Evolutionary conservation across 495 filamentous ascomycete genomes (phyloP).

Genomic region (Annulohypoxylon moriforme): DNA sequence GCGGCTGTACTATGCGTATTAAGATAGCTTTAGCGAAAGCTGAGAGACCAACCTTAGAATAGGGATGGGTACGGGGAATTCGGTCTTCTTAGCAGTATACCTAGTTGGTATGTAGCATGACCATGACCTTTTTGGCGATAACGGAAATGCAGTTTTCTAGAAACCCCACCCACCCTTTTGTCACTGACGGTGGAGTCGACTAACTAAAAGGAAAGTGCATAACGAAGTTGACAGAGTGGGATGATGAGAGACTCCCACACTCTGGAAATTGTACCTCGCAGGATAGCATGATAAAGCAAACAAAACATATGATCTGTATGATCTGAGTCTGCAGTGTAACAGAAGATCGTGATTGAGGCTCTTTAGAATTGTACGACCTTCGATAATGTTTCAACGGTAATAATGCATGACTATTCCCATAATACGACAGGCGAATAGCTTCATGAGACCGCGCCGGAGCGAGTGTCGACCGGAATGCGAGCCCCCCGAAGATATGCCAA

Average conservation of each 20-base stretch:
- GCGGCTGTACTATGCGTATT: conserved; percentile 16
- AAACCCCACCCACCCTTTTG: background rate
- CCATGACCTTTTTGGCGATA: conserved; percentile 19
- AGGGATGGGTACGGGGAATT: conserved; percentile 16
- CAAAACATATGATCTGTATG: conserved; percentile 8
- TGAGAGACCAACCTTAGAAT: conserved; percentile 17
- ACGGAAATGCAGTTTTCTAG: conserved; percentile 10
- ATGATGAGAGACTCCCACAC: background rate
- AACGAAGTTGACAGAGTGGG: background rate
- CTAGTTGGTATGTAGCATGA: background rate
- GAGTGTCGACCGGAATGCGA: background rate
- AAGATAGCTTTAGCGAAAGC: background rate
- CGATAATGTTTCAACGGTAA: background rate
- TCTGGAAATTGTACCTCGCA: background rate
- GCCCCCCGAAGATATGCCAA: background rate
- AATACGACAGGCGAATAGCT: conserved; percentile 4
- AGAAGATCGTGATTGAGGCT: conserved; percentile 24
- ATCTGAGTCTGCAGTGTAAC: conserved; percentile 25
- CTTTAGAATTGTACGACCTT: conserved; percentile 8
- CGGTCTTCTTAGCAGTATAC: background rate
- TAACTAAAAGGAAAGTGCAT: background rate
- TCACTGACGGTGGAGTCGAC: conserved; percentile 6
- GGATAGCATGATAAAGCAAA: conserved; percentile 1
- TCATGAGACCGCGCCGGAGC: background rate
- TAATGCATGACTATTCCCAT: too few species aligned